These are phyloP conservation scores for Penicillium italicum DNA, from an alignment of 2,329 filamentous ascomycete genomes.

Conservation along the genomic window DNA sequence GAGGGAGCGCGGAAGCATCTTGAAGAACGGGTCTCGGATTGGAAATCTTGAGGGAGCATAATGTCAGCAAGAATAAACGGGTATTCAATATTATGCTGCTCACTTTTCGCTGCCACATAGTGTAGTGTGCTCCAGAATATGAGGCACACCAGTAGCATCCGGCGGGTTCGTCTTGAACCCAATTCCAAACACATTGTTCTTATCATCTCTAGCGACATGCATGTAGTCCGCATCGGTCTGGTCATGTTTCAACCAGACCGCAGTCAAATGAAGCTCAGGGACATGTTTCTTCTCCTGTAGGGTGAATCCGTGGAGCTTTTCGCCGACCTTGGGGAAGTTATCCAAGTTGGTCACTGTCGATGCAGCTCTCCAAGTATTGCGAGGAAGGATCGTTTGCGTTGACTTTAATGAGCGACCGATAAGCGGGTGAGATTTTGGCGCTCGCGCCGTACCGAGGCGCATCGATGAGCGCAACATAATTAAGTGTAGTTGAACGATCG, in stretches of 20 bases:
- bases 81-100: conserved; percentile 13
- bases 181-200: conserved; percentile 99
- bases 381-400: conserved; percentile 13
- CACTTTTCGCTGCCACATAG: conserved; percentile 93
- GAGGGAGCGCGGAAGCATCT: conserved; percentile 97
- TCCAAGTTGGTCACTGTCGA: conserved; percentile 72
- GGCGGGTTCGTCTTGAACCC: conserved; percentile 99
- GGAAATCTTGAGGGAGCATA: conserved; percentile 62
- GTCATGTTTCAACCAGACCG: conserved; percentile 85
- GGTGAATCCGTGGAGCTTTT: conserved; percentile 90
- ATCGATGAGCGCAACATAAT: conserved; percentile 35
- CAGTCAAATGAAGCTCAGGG: conserved; percentile 87
- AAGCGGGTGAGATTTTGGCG: conserved; percentile 20
- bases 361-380: conserved; percentile 23
- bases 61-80: conserved; percentile 13
- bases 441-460: conserved; percentile 25
- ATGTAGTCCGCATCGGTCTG: conserved; percentile 95
- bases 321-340: conserved; percentile 72
- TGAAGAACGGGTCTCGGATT: conserved; percentile 99
- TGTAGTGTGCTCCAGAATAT: conserved; percentile 97
- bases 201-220: conserved; percentile 89
- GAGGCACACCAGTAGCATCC: conserved; percentile 91
- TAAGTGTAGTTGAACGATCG: conserved; percentile 4
- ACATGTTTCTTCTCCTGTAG: conserved; percentile 85
- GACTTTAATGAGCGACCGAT: conserved; percentile 19